Percentiles rank a stretch among this genome's conserved stretches.
Conservation (phyloP, 2,329 filamentous ascomycete species). For the Talaromyces sp. region DNA sequence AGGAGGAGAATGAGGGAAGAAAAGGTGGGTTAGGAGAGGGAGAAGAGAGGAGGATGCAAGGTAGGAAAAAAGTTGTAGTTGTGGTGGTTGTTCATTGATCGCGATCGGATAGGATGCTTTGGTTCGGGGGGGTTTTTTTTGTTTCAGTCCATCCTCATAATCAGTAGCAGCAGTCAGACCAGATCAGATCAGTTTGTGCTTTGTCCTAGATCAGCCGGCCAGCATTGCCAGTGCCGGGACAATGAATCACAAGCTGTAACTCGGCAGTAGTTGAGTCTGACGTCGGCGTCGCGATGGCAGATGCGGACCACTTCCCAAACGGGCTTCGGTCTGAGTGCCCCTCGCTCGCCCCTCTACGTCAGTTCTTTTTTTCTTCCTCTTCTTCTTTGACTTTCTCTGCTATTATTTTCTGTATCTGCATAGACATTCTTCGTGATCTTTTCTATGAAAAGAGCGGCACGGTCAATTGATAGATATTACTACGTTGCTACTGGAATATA, state of each 20-base stretch:
- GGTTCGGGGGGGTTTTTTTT: too few species aligned
- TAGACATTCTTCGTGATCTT: neutral
- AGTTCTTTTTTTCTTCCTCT: neutral
- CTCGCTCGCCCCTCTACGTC: constrained; percentile 9
- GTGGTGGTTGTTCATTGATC: neutral
- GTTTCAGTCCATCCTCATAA: neutral
- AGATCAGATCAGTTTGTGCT: neutral
- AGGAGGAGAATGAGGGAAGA: neutral
- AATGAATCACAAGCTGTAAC: neutral
- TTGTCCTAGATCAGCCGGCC: neutral
- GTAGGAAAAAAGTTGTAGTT: neutral
- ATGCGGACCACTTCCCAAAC: constrained; percentile 29
- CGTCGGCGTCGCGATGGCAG: constrained; percentile 17
- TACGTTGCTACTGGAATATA: neutral
- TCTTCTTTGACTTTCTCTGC: constrained; percentile 1
- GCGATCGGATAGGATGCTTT: neutral
- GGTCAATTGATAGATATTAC: neutral
- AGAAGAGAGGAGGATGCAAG: neutral
- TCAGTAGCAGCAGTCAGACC: neutral
- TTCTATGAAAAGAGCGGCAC: neutral
- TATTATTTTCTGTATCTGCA: constrained; percentile 1
- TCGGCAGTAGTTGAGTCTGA: constrained; percentile 20
- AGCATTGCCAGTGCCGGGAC: neutral
- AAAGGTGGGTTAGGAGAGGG: neutral
- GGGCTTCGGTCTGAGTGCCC: constrained; percentile 13